These are phyloP conservation scores for Trametes versicolor DNA, from an alignment of 1,284 basidiomycete genomes.

Conservation along the genomic window DNA sequence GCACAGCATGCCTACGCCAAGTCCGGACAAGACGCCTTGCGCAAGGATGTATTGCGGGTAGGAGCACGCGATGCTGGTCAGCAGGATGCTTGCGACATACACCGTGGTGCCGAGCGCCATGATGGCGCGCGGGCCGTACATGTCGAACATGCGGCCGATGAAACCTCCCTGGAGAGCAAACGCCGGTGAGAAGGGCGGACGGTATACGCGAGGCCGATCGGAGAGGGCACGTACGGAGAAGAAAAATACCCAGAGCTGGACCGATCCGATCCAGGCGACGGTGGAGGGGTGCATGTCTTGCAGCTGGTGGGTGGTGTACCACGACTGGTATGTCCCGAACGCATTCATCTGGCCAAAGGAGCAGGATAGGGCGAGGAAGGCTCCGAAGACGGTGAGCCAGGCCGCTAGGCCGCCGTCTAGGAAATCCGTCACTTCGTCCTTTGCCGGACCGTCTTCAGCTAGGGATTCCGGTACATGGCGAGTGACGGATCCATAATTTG, in stretches of 20 bases:
- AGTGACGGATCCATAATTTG: constrained; percentile 24
- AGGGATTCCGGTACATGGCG: constrained; percentile 1
- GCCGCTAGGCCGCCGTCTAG: constrained; percentile 30
- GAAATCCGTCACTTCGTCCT: constrained; percentile 19
- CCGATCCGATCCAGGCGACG: constrained; percentile 60
- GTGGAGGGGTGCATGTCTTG: constrained; percentile 46
- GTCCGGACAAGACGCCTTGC: constrained; percentile 50
- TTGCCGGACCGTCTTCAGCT: neutral
- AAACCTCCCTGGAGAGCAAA: constrained; percentile 42
- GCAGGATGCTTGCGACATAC: constrained; percentile 47
- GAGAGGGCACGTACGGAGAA: constrained; percentile 46
- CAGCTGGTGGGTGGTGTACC: constrained; percentile 54
- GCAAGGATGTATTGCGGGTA: constrained; percentile 50
- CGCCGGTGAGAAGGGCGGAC: constrained; percentile 3
- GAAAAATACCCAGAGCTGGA: constrained; percentile 54
- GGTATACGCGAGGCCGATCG: constrained; percentile 7
- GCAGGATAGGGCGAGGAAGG: constrained; percentile 42
- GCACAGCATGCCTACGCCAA: constrained; percentile 50
- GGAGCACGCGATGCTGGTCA: constrained; percentile 47
- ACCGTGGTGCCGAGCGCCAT: constrained; percentile 47
- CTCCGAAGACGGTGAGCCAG: constrained; percentile 36
- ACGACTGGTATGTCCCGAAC: constrained; percentile 54
- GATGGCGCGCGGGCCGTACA: constrained; percentile 44
- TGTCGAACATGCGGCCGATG: constrained; percentile 49
- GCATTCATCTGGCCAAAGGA: constrained; percentile 51